phyloP scores from a whole-genome alignment of 371 early-diverging fungal genomes.

The Nosema muscidifuracis region DNA sequence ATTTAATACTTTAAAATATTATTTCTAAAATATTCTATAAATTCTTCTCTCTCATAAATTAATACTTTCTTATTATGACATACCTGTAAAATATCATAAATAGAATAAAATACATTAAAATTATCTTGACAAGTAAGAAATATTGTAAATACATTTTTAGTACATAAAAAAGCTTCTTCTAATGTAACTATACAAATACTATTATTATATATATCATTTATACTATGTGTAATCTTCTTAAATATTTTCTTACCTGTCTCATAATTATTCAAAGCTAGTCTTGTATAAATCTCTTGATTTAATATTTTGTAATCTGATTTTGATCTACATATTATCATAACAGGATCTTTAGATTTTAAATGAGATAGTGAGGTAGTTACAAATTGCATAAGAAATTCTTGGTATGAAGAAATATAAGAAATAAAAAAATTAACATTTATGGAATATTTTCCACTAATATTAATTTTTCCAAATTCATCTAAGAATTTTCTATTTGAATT shows the following conservation, averaged over 20 bases:
- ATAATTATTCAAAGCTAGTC: not conserved
- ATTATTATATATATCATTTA: not conserved
- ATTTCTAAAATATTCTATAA: conserved; percentile 41
- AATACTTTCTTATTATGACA: conserved; percentile 20
- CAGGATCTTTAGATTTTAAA: not conserved
- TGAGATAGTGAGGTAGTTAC: not conserved
- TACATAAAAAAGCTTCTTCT: not conserved
- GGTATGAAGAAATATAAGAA: not conserved
- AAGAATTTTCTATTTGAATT: not conserved
- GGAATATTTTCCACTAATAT: not conserved
- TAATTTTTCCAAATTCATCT: not conserved
- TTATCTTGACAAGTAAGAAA: conserved; percentile 32
- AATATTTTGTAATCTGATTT: conserved; percentile 7
- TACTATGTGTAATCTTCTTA: not conserved
- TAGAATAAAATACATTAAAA: conserved; percentile 11
- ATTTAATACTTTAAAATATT: conserved; percentile 17
- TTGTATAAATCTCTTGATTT: conserved; percentile 27
- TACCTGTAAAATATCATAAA: conserved; percentile 42
- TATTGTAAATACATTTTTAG: not conserved
- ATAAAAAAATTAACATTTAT: not conserved
- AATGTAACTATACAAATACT: conserved; percentile 23
- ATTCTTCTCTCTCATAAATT: conserved; percentile 36
- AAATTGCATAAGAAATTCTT: conserved; percentile 8
- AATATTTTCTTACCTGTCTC: not conserved
- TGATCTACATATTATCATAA: conserved; percentile 8